Percentiles rank a stretch among this genome's conserved stretches.
Conservation (phyloP, 805 yeast species). For the Metschnikowia santaceciliae region DNA sequence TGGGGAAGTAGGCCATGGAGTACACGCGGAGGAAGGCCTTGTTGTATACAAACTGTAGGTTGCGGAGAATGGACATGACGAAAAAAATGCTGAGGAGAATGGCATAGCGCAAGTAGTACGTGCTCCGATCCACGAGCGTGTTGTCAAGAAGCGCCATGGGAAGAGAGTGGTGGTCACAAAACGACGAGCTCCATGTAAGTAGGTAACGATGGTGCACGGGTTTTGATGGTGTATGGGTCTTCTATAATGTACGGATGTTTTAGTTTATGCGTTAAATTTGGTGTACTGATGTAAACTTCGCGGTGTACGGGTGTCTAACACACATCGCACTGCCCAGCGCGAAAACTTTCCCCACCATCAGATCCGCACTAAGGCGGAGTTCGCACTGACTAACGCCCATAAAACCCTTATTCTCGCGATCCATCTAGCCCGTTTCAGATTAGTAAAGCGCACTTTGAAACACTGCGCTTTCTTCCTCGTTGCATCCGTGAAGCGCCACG, state of each 20-base stretch:
- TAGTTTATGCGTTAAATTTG: no score
- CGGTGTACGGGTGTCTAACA: background rate
- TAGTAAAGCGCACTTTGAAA: no score
- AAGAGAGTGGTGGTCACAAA: background rate
- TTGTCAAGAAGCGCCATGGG: background rate
- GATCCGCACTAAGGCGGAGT: slow-evolving; percentile 1
- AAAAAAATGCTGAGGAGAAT: slow-evolving; percentile 48
- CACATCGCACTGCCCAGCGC: slow-evolving; percentile 2
- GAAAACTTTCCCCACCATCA: slow-evolving; percentile 6
- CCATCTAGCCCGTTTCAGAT: no score
- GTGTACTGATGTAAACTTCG: no score
- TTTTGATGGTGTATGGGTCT: no score
- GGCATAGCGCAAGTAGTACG: slow-evolving; percentile 11
- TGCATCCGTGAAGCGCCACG: background rate
- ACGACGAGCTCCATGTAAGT: background rate
- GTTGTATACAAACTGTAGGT: slow-evolving; percentile 49
- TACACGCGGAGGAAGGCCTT: slow-evolving; percentile 53
- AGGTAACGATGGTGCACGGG: no score
- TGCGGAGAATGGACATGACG: slow-evolving; percentile 52
- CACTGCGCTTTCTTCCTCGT: background rate
- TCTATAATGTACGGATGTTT: no score
- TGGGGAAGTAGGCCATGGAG: slow-evolving; percentile 57
- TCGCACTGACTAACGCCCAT: background rate
- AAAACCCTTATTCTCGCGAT: background rate
- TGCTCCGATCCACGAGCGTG: background rate